Percentiles rank a stretch among this genome's conserved stretches.
Evolutionary conservation across 1,139 yeast genomes (phyloP).

Genomic region (Schwanniomyces etchellsii): DNA sequence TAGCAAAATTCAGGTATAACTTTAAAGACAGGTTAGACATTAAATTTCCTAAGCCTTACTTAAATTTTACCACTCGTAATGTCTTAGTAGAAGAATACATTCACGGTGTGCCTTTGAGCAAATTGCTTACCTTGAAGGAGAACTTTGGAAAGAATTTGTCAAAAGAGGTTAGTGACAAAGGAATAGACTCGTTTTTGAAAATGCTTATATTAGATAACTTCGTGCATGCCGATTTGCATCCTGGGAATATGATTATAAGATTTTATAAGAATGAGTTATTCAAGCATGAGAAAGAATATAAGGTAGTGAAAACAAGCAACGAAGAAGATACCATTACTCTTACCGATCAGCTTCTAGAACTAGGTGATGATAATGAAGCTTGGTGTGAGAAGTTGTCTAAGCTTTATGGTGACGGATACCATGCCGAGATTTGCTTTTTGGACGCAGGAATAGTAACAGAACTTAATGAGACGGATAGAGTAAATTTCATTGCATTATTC

Average conservation of each 20-base stretch:
- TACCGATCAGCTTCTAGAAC: conserved; percentile 38
- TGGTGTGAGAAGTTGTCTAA: conserved; percentile 48
- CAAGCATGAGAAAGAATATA: conserved; percentile 42
- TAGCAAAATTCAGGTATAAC: conserved; percentile 61
- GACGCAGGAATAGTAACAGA: conserved; percentile 95
- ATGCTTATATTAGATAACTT: conserved; percentile 92
- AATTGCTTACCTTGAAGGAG: conserved; percentile 42
- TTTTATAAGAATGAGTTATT: conserved; percentile 52
- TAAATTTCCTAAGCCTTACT: conserved; percentile 76
- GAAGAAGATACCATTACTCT: conserved; percentile 44
- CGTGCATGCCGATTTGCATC: conserved; percentile 93
- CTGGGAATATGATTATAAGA: conserved; percentile 87
- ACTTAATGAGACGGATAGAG: conserved; percentile 66
- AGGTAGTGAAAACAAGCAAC: conserved; percentile 40
- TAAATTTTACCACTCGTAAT: conserved; percentile 59
- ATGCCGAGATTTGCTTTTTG: conserved; percentile 83
- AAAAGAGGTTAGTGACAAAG: conserved; percentile 76
- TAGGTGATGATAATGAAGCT: conserved; percentile 33
- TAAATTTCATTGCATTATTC: conserved; percentile 84
- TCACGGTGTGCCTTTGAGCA: conserved; percentile 77
- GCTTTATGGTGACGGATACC: conserved; percentile 58
- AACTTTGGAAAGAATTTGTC: conserved; percentile 52
- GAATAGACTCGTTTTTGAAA: conserved; percentile 84
- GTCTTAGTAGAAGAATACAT: conserved; percentile 85
- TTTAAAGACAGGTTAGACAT: conserved; percentile 57